These are phyloP conservation scores for Podaxis rugospora DNA, from an alignment of 768 basidiomycete genomes.

Conservation along the genomic window DNA sequence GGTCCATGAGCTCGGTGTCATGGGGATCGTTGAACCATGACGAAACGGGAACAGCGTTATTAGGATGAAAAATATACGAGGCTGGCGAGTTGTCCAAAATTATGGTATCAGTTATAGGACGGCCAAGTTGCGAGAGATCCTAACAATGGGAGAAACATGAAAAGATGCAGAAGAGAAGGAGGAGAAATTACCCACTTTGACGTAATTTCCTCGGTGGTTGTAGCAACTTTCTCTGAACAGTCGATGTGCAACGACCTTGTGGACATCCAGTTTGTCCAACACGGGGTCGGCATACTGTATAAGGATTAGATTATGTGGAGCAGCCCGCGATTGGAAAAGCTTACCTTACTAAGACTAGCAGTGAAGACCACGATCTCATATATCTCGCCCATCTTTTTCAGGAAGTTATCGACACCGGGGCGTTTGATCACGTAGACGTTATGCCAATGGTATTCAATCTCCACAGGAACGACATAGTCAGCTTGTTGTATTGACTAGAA, in stretches of 20 bases:
- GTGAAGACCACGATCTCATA: slow-evolving; percentile 99
- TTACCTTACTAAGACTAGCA: slow-evolving; percentile 93
- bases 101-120: slow-evolving; percentile 90
- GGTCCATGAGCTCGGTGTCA: slow-evolving; percentile 94
- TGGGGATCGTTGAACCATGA: slow-evolving; percentile 99
- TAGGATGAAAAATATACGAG: slow-evolving; percentile 98
- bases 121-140: slow-evolving; percentile 96
- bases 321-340: slow-evolving; percentile 17
- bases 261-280: slow-evolving; percentile 91
- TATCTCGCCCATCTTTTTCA: slow-evolving; percentile 97
- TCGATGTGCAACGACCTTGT: slow-evolving; percentile 89
- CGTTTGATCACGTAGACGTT: slow-evolving; percentile 99
- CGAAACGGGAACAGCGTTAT: slow-evolving; percentile 98
- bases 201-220: slow-evolving; percentile 98
- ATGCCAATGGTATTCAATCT: slow-evolving; percentile 97
- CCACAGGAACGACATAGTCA: slow-evolving; percentile 98
- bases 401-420: slow-evolving; percentile 94
- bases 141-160: slow-evolving; percentile 26
- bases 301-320: slow-evolving; percentile 11
- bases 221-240: slow-evolving; percentile 98
- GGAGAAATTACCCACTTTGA: slow-evolving; percentile 63
- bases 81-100: slow-evolving; percentile 99
- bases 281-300: slow-evolving; percentile 96
- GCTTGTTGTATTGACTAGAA: slow-evolving; percentile 86
- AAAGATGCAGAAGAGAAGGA: not conserved